A percentile compares a stretch with the other conserved stretches of the same genome.
Conservation (phyloP, 148 eudicot genomes). For the Camellia sinensis region DNA sequence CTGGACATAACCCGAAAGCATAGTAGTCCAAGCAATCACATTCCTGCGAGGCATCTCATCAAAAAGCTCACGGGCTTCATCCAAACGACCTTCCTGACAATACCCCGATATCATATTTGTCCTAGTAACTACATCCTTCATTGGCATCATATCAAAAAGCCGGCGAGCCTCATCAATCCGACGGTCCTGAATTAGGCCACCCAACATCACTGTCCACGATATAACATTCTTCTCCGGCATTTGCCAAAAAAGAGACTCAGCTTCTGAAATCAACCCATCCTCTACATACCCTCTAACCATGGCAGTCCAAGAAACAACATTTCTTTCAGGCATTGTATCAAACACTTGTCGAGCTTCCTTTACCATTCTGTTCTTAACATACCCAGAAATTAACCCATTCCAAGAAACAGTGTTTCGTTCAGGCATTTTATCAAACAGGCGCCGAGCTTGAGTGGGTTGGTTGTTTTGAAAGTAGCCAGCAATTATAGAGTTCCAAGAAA, state of each 20-base stretch:
- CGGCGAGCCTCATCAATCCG: conserved; percentile 35
- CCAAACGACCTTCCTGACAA: conserved; percentile 39
- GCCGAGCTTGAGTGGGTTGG: conserved; percentile 37
- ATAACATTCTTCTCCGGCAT: conserved; percentile 46
- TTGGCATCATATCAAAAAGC: conserved; percentile 43
- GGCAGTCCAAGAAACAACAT: conserved; percentile 45
- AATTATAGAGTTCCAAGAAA: conserved; percentile 44
- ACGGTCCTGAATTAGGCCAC: conserved; percentile 37
- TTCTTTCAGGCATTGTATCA: conserved; percentile 41
- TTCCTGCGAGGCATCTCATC: conserved; percentile 44
- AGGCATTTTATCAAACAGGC: conserved; percentile 46
- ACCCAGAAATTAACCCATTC: conserved; percentile 48
- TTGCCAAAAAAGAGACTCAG: conserved; percentile 34
- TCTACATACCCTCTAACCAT: conserved; percentile 45
- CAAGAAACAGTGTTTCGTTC: conserved; percentile 36
- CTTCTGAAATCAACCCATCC: conserved; percentile 36
- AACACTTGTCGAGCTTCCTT: conserved; percentile 39
- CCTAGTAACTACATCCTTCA: conserved; percentile 44
- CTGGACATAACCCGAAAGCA: conserved; percentile 38
- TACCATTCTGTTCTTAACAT: conserved; percentile 39
- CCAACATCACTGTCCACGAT: conserved; percentile 47
- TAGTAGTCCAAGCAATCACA: conserved; percentile 50
- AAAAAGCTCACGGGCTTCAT: conserved; percentile 42
- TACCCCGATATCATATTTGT: conserved; percentile 45
- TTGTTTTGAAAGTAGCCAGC: conserved; percentile 38